Conservation (phyloP, 2,329 filamentous ascomycete species). For the Diaporthe batatas region DNA sequence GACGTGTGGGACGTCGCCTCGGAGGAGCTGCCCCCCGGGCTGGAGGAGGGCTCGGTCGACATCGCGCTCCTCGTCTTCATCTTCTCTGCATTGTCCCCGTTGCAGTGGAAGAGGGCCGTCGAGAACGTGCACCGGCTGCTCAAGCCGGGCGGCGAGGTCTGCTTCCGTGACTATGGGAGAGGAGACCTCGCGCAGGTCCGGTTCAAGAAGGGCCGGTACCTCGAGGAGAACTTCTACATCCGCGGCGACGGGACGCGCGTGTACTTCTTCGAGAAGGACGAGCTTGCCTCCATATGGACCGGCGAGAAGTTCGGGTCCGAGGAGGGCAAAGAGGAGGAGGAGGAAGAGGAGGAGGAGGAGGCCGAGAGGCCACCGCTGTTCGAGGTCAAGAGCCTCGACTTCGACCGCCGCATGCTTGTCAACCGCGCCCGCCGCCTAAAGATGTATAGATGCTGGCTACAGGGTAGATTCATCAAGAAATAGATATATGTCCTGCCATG, state of each 20-base stretch:
- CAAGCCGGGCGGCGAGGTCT: conserved; percentile 91
- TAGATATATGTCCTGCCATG: conserved; percentile 49
- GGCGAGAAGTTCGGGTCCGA: conserved; percentile 53
- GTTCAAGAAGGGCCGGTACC: conserved; percentile 94
- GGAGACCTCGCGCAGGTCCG: conserved; percentile 96
- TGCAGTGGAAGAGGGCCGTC: conserved; percentile 87
- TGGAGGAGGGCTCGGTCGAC: conserved; percentile 86
- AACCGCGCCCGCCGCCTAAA: conserved; percentile 92
- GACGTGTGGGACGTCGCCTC: conserved; percentile 95
- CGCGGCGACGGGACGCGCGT: conserved; percentile 95
- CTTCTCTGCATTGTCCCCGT: conserved; percentile 89
- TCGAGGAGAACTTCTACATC: conserved; percentile 98
- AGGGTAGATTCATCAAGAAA: conserved; percentile 83
- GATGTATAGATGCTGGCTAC: conserved; percentile 99
- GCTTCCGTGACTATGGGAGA: conserved; percentile 96
- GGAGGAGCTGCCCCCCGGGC: conserved; percentile 78
- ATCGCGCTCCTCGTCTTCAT: conserved; percentile 97
- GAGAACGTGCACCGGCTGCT: conserved; percentile 84
- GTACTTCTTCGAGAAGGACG: conserved; percentile 94
- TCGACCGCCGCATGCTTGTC: conserved; percentile 90
- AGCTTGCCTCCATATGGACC: conserved; percentile 85
- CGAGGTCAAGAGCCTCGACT: conserved; percentile 81
- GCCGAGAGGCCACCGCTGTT: conserved; percentile 62
- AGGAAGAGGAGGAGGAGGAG: conserved; percentile 45
- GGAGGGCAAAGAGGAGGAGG: conserved; percentile 45